These are phyloP conservation scores for Exophiala aquamarina DNA, from an alignment of 2,329 filamentous ascomycete species.

Conservation along the genomic window DNA sequence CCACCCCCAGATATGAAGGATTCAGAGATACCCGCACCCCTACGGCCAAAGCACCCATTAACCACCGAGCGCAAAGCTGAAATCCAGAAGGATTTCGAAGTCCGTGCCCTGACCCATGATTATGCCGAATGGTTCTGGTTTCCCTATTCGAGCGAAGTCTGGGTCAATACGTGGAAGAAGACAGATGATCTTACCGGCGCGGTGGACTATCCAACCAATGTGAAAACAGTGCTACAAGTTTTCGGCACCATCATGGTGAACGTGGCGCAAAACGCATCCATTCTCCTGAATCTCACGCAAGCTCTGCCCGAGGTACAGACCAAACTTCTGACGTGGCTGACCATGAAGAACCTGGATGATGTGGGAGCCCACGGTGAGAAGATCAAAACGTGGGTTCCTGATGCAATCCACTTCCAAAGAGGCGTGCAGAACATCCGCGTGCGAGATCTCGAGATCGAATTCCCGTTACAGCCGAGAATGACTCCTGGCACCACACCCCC, in stretches of 20 bases:
- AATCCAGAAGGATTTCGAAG: constrained; percentile 39
- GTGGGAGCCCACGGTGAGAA: constrained; percentile 21
- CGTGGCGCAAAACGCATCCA: constrained; percentile 19
- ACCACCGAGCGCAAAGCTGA: constrained; percentile 18
- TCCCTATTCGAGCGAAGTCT: constrained; percentile 45
- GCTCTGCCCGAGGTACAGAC: constrained; percentile 19
- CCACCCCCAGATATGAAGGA: constrained; percentile 21
- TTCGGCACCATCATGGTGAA: constrained; percentile 20
- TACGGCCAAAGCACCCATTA: constrained; percentile 17
- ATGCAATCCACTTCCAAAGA: constrained; percentile 51
- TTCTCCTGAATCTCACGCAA: constrained; percentile 17
- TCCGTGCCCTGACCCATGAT: constrained; percentile 41
- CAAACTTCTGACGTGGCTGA: constrained; percentile 21
- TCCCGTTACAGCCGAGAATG: constrained; percentile 41
- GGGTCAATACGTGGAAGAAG: constrained; percentile 50
- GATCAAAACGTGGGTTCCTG: constrained; percentile 44
- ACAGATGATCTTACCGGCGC: constrained; percentile 15
- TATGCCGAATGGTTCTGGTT: constrained; percentile 56
- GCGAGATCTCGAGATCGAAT: constrained; percentile 47
- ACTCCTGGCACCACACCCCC: too few relatives aligned
- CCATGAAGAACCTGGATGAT: constrained; percentile 26
- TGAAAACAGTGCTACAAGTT: constrained; percentile 22
- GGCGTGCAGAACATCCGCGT: constrained; percentile 49
- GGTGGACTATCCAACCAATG: constrained; percentile 19
- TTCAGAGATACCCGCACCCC: constrained; percentile 15